phyloP scores from a whole-genome alignment of 2,329 filamentous ascomycete species.

The Aspergillus cejpii region DNA sequence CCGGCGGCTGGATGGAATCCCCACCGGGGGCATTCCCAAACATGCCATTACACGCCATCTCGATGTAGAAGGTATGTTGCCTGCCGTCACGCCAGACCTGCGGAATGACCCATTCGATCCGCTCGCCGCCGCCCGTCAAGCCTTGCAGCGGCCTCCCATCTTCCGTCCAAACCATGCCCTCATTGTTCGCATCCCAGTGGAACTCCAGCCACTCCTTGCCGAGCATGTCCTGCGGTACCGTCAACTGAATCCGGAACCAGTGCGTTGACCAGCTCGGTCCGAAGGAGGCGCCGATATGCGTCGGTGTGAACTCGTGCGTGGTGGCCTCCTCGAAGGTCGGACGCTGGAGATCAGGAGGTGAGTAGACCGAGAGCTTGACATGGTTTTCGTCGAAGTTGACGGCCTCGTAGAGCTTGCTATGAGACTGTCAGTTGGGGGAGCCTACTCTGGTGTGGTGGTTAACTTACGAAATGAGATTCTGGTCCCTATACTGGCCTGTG shows the following conservation, averaged over 20 bases:
- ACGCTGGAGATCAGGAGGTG: conserved; percentile 68
- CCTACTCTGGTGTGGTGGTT: neutral
- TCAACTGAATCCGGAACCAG: conserved; percentile 85
- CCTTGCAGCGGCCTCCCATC: conserved; percentile 88
- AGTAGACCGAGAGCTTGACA: conserved; percentile 80
- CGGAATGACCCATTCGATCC: conserved; percentile 86
- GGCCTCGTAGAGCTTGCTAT: conserved; percentile 66
- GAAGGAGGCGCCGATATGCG: conserved; percentile 69
- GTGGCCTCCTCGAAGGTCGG: conserved; percentile 82
- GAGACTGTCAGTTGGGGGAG: conserved; percentile 1
- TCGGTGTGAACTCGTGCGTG: conserved; percentile 66
- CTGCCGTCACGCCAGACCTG: conserved; percentile 74
- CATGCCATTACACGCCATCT: conserved; percentile 99
- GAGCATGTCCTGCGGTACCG: conserved; percentile 63
- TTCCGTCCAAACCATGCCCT: conserved; percentile 89
- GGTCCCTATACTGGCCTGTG: conserved; percentile 67
- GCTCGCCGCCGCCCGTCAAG: conserved; percentile 80
- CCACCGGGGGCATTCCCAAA: conserved; percentile 86
- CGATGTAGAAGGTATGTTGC: conserved; percentile 84
- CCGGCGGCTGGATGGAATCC: conserved; percentile 80
- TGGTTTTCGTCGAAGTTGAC: conserved; percentile 61
- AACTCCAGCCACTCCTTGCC: conserved; percentile 83
- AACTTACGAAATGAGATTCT: conserved; percentile 65
- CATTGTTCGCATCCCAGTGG: conserved; percentile 91
- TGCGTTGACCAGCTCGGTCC: conserved; percentile 96